These are phyloP conservation scores for Candida namnaoensis DNA, from an alignment of 805 yeast species.

Conservation along the genomic window DNA sequence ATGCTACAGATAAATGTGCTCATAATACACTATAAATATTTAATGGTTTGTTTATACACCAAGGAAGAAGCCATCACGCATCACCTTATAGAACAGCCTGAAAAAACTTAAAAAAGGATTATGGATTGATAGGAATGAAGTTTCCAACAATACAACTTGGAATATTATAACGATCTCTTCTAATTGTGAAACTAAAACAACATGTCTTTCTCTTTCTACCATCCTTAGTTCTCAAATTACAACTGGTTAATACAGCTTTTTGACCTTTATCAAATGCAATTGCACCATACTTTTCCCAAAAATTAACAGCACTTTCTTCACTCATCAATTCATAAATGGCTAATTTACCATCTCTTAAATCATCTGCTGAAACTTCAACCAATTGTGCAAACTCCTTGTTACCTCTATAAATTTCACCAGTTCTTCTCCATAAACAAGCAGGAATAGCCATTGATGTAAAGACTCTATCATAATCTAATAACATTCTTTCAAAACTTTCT, in stretches of 20 bases:
- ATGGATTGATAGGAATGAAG: constrained; percentile 66
- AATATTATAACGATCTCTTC: constrained; percentile 88
- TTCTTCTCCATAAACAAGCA: constrained; percentile 94
- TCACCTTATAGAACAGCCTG: no score
- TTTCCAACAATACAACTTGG: constrained; percentile 96
- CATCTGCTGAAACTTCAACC: constrained; percentile 86
- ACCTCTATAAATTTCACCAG: constrained; percentile 93
- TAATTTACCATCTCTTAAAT: constrained; percentile 81
- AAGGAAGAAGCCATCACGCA: no score
- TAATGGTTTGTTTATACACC: no score
- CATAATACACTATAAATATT: no score
- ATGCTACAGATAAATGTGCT: no score
- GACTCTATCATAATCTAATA: constrained; percentile 87
- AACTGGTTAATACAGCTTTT: constrained; percentile 88
- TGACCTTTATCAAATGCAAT: constrained; percentile 95
- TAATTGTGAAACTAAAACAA: constrained; percentile 88
- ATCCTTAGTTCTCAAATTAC: constrained; percentile 76
- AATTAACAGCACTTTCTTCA: constrained; percentile 92
- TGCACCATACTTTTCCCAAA: constrained; percentile 96
- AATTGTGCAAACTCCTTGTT: constrained; percentile 93
- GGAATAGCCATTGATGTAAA: constrained; percentile 98
- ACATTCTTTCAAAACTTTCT: constrained; percentile 89
- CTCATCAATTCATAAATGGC: constrained; percentile 93
- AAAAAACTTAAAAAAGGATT: no score
- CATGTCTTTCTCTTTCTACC: constrained; percentile 77